Conservation (phyloP, 1,139 yeast species). For the Yamadazyma siamensis region DNA sequence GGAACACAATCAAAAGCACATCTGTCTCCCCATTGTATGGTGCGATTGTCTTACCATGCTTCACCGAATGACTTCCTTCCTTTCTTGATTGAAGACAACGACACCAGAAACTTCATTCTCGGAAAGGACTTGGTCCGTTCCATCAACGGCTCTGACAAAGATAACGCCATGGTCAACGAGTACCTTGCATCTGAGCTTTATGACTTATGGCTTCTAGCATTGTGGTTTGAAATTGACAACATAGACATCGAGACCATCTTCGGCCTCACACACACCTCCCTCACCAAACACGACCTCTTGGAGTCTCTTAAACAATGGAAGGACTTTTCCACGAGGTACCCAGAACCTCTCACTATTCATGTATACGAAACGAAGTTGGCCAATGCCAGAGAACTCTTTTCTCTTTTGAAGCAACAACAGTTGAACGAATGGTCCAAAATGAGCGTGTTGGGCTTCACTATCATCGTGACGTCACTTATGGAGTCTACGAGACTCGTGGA, state of each 20-base stretch:
- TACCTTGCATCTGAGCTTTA: constrained; percentile 35
- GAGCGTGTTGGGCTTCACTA: constrained; percentile 17
- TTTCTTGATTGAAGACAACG: constrained; percentile 39
- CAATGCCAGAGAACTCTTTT: constrained; percentile 14
- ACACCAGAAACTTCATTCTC: constrained; percentile 23
- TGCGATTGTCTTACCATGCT: constrained; percentile 35
- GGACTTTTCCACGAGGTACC: constrained; percentile 22
- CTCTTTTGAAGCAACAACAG: constrained; percentile 5
- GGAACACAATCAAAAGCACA: neutral
- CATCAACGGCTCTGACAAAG: constrained; percentile 10
- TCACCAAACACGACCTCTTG: constrained; percentile 18
- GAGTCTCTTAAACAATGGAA: constrained; percentile 26
- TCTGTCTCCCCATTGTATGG: constrained; percentile 18
- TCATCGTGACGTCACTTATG: constrained; percentile 18
- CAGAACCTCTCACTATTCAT: constrained; percentile 18
- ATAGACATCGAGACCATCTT: constrained; percentile 17
- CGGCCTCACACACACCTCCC: constrained; percentile 14
- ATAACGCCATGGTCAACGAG: constrained; percentile 20
- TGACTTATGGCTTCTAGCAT: constrained; percentile 38
- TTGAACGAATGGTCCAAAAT: constrained; percentile 1
- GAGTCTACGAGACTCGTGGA: constrained; percentile 14
- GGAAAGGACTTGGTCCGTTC: constrained; percentile 9
- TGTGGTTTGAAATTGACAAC: constrained; percentile 20
- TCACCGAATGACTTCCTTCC: constrained; percentile 44
- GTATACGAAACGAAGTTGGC: constrained; percentile 15